Percentiles rank a stretch among this genome's conserved stretches.
phyloP scores from a whole-genome alignment of 1,284 basidiomycete genomes.

The Moesziomyces globuligerus region DNA sequence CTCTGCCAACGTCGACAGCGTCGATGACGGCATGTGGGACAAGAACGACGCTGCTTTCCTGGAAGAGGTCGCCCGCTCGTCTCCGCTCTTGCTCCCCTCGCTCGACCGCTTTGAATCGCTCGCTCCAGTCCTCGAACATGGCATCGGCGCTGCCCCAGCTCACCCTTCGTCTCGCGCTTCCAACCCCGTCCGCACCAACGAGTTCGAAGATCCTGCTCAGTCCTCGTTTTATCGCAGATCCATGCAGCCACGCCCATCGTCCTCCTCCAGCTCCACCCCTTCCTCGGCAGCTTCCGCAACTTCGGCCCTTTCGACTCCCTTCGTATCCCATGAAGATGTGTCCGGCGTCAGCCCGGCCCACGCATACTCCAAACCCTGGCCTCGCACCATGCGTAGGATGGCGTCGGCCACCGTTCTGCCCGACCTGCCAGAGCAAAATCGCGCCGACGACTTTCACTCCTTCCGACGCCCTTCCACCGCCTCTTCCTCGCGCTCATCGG shows the following conservation, averaged over 20 bases:
- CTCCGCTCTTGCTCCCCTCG: constrained; percentile 14
- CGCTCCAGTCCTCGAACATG: constrained; percentile 12
- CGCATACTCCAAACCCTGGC: constrained; percentile 1
- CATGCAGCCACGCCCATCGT: constrained; percentile 4
- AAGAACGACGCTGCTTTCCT: constrained; percentile 51
- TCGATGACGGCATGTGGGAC: constrained; percentile 47
- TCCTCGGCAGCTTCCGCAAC: constrained; percentile 14
- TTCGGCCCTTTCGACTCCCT: constrained; percentile 9
- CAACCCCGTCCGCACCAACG: constrained; percentile 4
- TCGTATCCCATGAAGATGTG: constrained; percentile 5
- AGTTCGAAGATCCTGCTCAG: neutral
- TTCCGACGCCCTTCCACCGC: constrained; percentile 18
- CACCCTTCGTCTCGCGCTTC: constrained; percentile 5
- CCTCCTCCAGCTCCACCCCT: constrained; percentile 6
- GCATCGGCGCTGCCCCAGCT: constrained; percentile 1
- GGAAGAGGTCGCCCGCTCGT: constrained; percentile 36
- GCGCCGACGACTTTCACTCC: constrained; percentile 11
- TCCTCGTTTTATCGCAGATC: constrained; percentile 2
- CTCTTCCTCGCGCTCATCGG: constrained; percentile 4
- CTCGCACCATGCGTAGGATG: constrained; percentile 19
- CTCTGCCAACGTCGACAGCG: constrained; percentile 19
- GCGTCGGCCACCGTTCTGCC: constrained; percentile 19
- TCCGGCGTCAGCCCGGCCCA: constrained; percentile 2
- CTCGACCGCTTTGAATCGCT: constrained; percentile 19
- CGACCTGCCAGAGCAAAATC: constrained; percentile 32